Conservation (phyloP, 305 asterid genomes). For the Rubia tinctorum region DNA sequence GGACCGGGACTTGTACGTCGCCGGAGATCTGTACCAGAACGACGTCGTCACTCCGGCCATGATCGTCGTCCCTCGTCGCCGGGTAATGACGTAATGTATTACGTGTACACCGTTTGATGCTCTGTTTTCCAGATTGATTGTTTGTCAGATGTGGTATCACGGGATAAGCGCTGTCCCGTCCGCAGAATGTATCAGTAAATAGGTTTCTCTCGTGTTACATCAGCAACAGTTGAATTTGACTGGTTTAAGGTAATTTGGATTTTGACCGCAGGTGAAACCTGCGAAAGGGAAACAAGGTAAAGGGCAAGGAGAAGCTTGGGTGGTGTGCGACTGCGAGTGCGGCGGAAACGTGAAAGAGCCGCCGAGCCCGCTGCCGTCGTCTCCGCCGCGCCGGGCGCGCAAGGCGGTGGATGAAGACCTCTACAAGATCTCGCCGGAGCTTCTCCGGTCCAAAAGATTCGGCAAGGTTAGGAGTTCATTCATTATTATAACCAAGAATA, state of each 20-base stretch:
- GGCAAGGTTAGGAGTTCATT: constrained; percentile 34
- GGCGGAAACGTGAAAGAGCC: constrained; percentile 36
- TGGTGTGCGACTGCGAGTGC: constrained; percentile 44
- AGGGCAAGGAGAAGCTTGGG: constrained; percentile 34
- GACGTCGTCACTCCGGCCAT: constrained; percentile 73
- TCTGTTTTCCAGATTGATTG: not conserved
- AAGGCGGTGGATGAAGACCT: constrained; percentile 86
- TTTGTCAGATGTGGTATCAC: constrained; percentile 3
- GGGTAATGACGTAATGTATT: constrained; percentile 27
- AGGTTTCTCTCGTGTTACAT: not conserved
- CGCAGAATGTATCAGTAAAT: not conserved
- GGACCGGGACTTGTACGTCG: constrained; percentile 83
- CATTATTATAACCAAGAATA: no score
- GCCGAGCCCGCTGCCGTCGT: constrained; percentile 29
- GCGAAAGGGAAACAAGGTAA: constrained; percentile 31
- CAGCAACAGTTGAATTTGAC: constrained; percentile 1
- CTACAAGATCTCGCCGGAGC: constrained; percentile 76
- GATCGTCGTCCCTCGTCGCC: constrained; percentile 81
- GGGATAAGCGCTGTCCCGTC: not conserved
- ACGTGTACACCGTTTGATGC: not conserved
- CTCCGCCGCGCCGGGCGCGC: constrained; percentile 37
- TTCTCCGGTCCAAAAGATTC: constrained; percentile 37
- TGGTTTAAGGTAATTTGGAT: not conserved
- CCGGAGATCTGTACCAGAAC: constrained; percentile 79
- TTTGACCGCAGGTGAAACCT: constrained; percentile 35